These are phyloP conservation scores for Conticribra weissflogii DNA, from an alignment of 108 stramenopile species.

Conservation along the genomic window DNA sequence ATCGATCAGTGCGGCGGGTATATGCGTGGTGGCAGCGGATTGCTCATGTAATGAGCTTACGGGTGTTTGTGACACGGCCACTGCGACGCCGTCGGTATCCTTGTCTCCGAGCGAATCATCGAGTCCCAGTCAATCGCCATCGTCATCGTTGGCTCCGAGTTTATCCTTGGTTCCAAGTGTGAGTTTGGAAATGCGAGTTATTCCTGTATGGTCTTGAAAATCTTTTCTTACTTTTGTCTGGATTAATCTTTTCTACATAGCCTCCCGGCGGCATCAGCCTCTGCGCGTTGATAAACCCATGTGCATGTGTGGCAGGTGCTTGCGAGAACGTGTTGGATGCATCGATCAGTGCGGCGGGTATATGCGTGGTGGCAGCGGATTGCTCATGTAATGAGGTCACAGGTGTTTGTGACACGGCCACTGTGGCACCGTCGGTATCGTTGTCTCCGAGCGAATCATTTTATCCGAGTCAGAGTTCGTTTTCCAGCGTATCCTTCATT, in stretches of 20 bases:
- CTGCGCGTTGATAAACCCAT: neutral
- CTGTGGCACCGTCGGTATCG: neutral
- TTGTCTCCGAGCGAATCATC: too few species aligned
- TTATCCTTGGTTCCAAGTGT: neutral
- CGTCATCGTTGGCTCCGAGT: neutral
- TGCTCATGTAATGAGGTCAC: neutral
- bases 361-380: neutral
- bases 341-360: neutral
- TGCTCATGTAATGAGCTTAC: neutral
- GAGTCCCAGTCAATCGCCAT: neutral
- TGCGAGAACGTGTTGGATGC: neutral
- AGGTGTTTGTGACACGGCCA: neutral
- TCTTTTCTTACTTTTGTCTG: neutral
- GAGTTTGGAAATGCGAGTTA: neutral
- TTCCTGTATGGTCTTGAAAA: neutral
- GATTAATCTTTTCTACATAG: neutral
- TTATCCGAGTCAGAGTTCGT: neutral
- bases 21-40: neutral
- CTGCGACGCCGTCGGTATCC: neutral
- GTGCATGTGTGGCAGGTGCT: neutral
- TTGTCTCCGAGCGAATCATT: neutral
- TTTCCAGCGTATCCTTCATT: neutral
- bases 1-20: too few species aligned
- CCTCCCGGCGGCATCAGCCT: neutral
- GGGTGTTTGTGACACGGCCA: neutral